phyloP scores from a whole-genome alignment of 73 alveolate species.

The Tetrahymena elliotti region DNA sequence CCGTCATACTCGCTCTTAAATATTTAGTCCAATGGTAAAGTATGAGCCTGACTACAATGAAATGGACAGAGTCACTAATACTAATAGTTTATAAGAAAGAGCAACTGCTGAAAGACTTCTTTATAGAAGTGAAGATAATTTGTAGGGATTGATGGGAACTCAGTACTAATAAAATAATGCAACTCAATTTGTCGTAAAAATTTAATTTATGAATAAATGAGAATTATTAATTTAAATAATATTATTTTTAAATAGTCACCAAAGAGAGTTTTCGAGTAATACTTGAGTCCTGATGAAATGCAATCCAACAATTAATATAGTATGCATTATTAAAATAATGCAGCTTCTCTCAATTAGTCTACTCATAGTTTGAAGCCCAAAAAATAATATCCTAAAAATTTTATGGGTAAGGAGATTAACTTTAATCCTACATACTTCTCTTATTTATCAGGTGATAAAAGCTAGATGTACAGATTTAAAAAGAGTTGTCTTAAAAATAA shows the following conservation, averaged over 20 bases:
- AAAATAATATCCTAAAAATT: neutral
- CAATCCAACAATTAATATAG: neutral
- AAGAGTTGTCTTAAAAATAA: neutral
- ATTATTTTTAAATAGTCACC: neutral
- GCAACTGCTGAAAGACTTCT: neutral
- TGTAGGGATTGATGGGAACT: neutral
- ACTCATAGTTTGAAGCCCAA: neutral
- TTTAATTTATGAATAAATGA: neutral
- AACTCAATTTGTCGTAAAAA: neutral
- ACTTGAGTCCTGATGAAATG: neutral
- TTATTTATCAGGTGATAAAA: neutral
- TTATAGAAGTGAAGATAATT: neutral
- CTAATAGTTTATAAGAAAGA: neutral
- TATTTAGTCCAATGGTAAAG: neutral
- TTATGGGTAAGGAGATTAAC: neutral
- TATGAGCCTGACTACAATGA: neutral
- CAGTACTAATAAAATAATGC: neutral
- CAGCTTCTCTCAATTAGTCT: neutral
- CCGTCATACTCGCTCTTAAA: neutral
- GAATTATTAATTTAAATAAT: neutral
- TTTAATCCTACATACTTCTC: neutral
- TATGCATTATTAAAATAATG: neutral
- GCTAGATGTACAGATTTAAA: neutral
- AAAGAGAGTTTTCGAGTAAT: neutral
- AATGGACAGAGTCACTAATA: neutral